Conservation (phyloP, 2,329 filamentous ascomycete genomes). For the Penicillium sp. region DNA sequence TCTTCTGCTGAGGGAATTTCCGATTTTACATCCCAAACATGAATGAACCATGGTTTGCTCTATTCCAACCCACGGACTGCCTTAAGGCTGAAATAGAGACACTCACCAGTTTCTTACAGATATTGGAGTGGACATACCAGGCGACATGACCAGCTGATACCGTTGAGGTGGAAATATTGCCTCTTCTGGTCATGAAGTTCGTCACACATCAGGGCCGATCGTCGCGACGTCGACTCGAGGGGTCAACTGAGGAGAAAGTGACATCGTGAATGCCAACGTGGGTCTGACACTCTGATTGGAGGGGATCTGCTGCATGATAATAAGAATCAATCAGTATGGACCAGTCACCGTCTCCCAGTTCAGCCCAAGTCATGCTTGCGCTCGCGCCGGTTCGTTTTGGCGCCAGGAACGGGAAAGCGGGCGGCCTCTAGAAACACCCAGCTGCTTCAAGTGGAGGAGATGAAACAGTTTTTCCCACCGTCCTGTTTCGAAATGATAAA, state of each 20-base stretch:
- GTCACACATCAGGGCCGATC: conserved; percentile 1
- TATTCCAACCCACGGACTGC: not conserved
- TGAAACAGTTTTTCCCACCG: conserved; percentile 23
- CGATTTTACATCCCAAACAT: not conserved
- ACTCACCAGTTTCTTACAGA: not conserved
- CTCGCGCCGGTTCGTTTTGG: conserved; percentile 18
- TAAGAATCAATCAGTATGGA: conserved; percentile 10
- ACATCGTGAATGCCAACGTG: not conserved
- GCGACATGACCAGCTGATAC: conserved; percentile 8
- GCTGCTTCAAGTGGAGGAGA: conserved; percentile 23
- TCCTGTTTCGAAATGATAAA: conserved; percentile 19
- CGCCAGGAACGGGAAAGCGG: conserved; percentile 26
- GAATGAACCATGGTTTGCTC: conserved; percentile 4
- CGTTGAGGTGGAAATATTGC: not conserved
- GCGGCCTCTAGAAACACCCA: conserved; percentile 25
- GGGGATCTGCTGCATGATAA: not conserved
- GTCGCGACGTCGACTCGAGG: not conserved
- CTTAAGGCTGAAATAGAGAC: not conserved
- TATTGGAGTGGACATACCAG: not conserved
- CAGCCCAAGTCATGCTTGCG: conserved; percentile 7
- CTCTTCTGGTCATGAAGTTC: not conserved
- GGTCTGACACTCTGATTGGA: conserved; percentile 9
- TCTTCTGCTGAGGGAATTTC: conserved; percentile 1
- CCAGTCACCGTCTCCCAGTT: conserved; percentile 10
- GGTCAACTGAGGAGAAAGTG: conserved; percentile 7